Evolutionary conservation across 2,329 filamentous ascomycete genomes (phyloP).

Genomic region (Periglandula ipomoeae): DNA sequence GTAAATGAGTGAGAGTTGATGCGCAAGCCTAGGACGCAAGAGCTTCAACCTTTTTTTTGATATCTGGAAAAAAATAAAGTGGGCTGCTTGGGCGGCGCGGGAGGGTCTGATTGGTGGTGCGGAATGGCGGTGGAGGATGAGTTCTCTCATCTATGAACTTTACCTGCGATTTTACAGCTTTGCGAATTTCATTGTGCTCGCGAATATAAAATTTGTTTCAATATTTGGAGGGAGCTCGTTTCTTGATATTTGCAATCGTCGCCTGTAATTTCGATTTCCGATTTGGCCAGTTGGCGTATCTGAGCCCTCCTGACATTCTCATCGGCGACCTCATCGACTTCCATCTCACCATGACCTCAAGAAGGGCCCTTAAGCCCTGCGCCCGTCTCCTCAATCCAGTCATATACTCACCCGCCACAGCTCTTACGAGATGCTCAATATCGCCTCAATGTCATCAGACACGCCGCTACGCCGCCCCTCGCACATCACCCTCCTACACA

Average conservation of each 20-base stretch:
- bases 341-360: background rate
- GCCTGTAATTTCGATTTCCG: too few species aligned
- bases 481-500: constrained; percentile 1
- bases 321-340: background rate
- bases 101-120: background rate
- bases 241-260: too few species aligned
- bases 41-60: too few species aligned
- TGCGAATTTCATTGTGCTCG: too few species aligned
- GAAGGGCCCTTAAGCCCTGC: background rate
- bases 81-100: background rate
- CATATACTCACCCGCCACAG: background rate
- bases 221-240: too few species aligned
- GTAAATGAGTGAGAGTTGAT: too few species aligned
- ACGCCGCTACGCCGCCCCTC: constrained; percentile 5
- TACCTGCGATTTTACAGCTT: too few species aligned
- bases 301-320: too few species aligned
- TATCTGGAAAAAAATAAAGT: constrained; percentile 2
- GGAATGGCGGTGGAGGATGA: background rate
- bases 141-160: too few species aligned
- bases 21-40: too few species aligned
- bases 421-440: background rate
- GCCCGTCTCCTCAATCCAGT: background rate
- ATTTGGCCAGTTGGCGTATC: too few species aligned
- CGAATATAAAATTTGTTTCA: too few species aligned
- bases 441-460: background rate